Evolutionary conservation across 2,329 filamentous ascomycete species (phyloP), one percentile per base, ranked within the genome.

Genomic region (Trichophyton rubrum): DNA sequence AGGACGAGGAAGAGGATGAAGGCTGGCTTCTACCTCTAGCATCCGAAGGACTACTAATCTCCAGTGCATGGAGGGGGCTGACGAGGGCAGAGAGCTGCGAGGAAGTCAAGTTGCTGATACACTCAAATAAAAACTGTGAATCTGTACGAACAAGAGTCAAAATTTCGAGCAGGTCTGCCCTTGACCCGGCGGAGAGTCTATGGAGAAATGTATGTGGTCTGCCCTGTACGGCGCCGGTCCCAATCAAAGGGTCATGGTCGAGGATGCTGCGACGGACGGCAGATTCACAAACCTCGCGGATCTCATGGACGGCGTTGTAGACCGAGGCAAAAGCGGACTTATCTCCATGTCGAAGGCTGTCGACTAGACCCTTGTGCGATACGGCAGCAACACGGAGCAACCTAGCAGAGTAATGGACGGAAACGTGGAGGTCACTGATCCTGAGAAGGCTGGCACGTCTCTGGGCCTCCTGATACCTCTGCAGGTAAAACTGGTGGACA

Each of bases 101-200:
- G 62, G 85, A 83, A 60, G 85, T 85, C 66, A 99, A 79, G 68
- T 83, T 85, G 71, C 85, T 85, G 65, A 99, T 81, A 65, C 91
- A 84, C 64, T 88, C 85, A 68, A 92, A 89, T 72, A 99, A 74
- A 74, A 95, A 97, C 68, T 91, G 85, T 41, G 90, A 86, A 71
- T 96, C 91, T 64, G 87, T 90, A 67, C 92, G 85, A 64, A 96
- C 82, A 73, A 89, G 84, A 56, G 84, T 86, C 67, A 97, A 76
- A 69, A 97, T 92, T 64, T 85, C 83, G 62, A 96, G 72, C 62
- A 96, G 83, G 49, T 86, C 84, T 63, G 89, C 84, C 69, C 89
- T 81, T 60, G 89, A 85, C 64, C 87, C 85, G 61, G 83, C 79
- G 58, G 90, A 88, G 57, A 97, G 82, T 68, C 90, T 85, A 70